Percentiles rank a stretch among this genome's conserved stretches.
phyloP scores from a whole-genome alignment of 2,329 filamentous ascomycete species.

The Fusarium sp. region DNA sequence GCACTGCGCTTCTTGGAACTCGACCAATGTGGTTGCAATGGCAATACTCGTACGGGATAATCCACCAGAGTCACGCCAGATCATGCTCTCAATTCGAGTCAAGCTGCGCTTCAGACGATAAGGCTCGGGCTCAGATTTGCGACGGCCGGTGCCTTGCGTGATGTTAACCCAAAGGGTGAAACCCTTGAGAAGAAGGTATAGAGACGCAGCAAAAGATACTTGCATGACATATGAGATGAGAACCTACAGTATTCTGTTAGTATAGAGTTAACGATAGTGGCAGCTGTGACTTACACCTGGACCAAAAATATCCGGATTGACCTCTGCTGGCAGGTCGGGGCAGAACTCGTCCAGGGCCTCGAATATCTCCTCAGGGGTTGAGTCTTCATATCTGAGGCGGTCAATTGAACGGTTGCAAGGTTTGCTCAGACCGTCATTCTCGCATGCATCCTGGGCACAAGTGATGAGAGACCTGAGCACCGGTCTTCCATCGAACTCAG shows the following conservation, averaged over 20 bases:
- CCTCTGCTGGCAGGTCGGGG: conserved; percentile 51
- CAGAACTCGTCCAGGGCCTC: conserved; percentile 52
- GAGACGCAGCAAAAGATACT: conserved; percentile 50
- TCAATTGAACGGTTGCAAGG: conserved; percentile 48
- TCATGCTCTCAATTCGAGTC: conserved; percentile 52
- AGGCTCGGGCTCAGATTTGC: conserved; percentile 33
- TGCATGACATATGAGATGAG: conserved; percentile 55
- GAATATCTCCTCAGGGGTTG: conserved; percentile 48
- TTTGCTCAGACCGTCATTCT: conserved; percentile 49
- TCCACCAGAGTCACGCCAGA: conserved; percentile 53
- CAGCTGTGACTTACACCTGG: conserved; percentile 48
- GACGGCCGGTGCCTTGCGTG: conserved; percentile 45
- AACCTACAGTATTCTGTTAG: conserved; percentile 45
- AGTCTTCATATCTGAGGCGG: conserved; percentile 40
- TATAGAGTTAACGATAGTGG: background rate
- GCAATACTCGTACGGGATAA: conserved; percentile 54
- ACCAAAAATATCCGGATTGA: conserved; percentile 55
- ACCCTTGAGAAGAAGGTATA: conserved; percentile 51
- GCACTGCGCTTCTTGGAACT: conserved; percentile 55
- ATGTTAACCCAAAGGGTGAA: conserved; percentile 52
- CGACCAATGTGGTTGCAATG: conserved; percentile 55
- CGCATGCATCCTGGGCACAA: conserved; percentile 52
- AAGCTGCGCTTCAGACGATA: conserved; percentile 47
- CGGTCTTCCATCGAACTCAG: conserved; percentile 47
- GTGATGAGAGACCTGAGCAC: conserved; percentile 50